Evolutionary conservation across 2,329 filamentous ascomycete genomes (phyloP).

Genomic region (Gaeumannomyces tritici): DNA sequence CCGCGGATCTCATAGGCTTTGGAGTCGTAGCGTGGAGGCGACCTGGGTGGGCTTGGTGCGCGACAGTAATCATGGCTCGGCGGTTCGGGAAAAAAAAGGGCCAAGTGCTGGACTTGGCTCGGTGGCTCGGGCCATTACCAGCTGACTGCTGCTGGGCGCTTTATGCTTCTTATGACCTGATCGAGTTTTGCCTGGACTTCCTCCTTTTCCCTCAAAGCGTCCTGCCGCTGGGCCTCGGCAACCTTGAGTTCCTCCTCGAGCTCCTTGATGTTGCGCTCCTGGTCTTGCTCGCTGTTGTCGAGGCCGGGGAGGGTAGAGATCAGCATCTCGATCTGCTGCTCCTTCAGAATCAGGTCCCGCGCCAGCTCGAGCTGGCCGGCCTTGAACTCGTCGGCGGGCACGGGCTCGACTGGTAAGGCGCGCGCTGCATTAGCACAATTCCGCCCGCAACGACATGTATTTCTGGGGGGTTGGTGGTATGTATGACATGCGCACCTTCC

Average conservation of each 20-base stretch:
- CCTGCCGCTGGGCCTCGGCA: constrained; percentile 51
- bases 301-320: constrained; percentile 68
- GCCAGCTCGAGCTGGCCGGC: constrained; percentile 64
- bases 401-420: constrained; percentile 42
- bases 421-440: neutral
- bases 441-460: too few species aligned
- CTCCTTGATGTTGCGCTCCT: constrained; percentile 56
- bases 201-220: constrained; percentile 55
- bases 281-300: constrained; percentile 68
- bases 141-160: constrained; percentile 36
- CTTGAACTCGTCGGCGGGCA: constrained; percentile 54
- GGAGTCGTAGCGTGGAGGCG: too few species aligned
- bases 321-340: constrained; percentile 73
- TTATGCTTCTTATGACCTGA: constrained; percentile 48
- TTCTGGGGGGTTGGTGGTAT: too few species aligned
- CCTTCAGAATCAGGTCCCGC: constrained; percentile 66
- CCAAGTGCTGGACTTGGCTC: too few species aligned
- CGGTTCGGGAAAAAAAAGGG: neutral
- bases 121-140: constrained; percentile 4
- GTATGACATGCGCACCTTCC: constrained; percentile 29
- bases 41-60: neutral
- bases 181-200: constrained; percentile 51
- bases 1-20: neutral
- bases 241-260: constrained; percentile 55
- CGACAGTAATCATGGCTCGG: neutral